Evolutionary conservation across 2,329 filamentous ascomycete species (phyloP).

Genomic region (Apiospora rasikravindrae): DNA sequence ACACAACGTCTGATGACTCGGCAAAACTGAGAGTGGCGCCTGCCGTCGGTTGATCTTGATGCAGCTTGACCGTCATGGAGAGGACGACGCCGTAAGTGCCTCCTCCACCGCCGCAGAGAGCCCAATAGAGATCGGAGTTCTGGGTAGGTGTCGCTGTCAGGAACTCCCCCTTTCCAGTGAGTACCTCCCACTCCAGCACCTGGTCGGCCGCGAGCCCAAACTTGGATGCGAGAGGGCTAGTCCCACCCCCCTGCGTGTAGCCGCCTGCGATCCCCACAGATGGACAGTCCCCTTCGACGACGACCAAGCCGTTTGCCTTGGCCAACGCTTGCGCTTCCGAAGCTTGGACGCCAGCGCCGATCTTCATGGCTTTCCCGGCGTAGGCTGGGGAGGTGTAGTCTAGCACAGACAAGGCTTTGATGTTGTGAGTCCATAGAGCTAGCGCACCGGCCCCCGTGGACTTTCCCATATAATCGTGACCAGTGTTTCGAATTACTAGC

Average conservation of each 20-base stretch:
- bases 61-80: conserved; percentile 57
- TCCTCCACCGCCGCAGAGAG: conserved; percentile 62
- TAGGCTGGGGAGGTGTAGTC: neutral
- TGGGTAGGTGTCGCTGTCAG: conserved; percentile 51
- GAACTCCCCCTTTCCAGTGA: conserved; percentile 54
- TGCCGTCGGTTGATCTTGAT: conserved; percentile 41
- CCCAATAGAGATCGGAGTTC: conserved; percentile 68
- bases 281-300: conserved; percentile 25
- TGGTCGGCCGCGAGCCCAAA: conserved; percentile 66
- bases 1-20: neutral
- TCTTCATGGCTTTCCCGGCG: conserved; percentile 4
- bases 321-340: conserved; percentile 16
- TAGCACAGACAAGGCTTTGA: neutral
- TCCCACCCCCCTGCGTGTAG: conserved; percentile 55
- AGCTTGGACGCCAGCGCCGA: conserved; percentile 20
- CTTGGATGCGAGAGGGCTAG: conserved; percentile 54
- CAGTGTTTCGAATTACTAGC: neutral
- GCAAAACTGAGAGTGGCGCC: conserved; percentile 19
- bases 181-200: conserved; percentile 58
- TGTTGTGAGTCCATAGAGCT: neutral
- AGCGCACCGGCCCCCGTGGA: neutral
- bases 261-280: conserved; percentile 27
- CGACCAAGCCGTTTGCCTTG: conserved; percentile 17
- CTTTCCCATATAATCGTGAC: neutral
- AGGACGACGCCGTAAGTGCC: conserved; percentile 63